A percentile compares a stretch with the other conserved stretches of the same genome.
These are phyloP conservation scores for Bipolaris gigantea DNA, from an alignment of 2,329 filamentous ascomycete genomes.

Conservation along the genomic window DNA sequence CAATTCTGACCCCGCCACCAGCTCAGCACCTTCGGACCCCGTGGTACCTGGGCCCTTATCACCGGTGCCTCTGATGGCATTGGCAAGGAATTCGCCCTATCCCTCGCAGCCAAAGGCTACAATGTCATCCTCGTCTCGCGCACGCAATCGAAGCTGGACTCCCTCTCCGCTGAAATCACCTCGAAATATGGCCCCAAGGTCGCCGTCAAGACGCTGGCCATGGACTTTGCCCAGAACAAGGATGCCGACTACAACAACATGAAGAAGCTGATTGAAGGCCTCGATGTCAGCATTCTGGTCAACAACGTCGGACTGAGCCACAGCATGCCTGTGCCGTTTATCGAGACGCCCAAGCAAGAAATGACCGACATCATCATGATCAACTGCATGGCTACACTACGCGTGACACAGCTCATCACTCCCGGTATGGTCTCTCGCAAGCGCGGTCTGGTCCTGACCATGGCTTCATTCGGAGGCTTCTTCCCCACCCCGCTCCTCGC, in stretches of 20 bases:
- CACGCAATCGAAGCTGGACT: constrained; percentile 86
- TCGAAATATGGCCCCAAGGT: constrained; percentile 65
- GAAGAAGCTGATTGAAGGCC: constrained; percentile 65
- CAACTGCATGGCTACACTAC: constrained; percentile 90
- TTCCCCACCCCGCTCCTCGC: constrained; percentile 89
- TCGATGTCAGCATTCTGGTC: constrained; percentile 85
- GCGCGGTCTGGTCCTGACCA: constrained; percentile 87
- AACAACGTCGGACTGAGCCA: constrained; percentile 98
- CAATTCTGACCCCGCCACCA: constrained; percentile 13
- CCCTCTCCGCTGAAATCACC: constrained; percentile 74
- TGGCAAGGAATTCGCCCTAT: constrained; percentile 91
- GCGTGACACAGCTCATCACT: constrained; percentile 80
- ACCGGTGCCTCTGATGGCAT: constrained; percentile 96
- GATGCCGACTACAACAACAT: constrained; percentile 79
- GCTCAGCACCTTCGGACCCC: constrained; percentile 88
- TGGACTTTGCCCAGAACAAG: constrained; percentile 85
- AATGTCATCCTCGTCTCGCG: constrained; percentile 94
- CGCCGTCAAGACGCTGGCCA: constrained; percentile 76
- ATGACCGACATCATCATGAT: constrained; percentile 89
- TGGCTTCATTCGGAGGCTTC: constrained; percentile 95
- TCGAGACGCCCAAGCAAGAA: constrained; percentile 76
- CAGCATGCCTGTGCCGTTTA: constrained; percentile 86
- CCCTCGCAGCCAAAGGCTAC: constrained; percentile 89
- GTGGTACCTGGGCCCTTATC: constrained; percentile 90
- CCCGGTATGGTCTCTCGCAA: constrained; percentile 83